Evolutionary conservation across 768 basidiomycete genomes (phyloP).

Genomic region (Boletus tomentosulus): DNA sequence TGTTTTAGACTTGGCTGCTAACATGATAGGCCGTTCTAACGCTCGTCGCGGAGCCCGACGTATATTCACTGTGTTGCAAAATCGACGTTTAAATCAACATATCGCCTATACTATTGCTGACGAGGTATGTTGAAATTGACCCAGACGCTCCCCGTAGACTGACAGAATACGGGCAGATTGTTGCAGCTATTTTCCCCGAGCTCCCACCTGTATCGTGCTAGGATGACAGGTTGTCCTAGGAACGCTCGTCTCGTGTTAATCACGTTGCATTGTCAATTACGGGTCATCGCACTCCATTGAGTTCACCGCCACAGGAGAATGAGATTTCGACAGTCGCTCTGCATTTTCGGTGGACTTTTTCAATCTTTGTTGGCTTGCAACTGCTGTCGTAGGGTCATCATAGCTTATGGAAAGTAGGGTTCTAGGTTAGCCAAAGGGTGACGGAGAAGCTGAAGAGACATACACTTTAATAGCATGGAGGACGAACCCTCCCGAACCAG

Average conservation of each 20-base stretch:
- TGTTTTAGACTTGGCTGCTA: constrained; percentile 79
- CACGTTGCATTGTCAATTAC: not conserved
- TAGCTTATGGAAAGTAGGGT: constrained; percentile 38
- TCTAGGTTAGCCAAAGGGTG: not conserved
- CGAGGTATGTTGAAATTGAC: constrained; percentile 53
- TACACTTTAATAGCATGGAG: constrained; percentile 87
- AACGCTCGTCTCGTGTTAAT: not conserved
- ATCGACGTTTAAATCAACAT: constrained; percentile 91
- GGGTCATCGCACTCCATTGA: constrained; percentile 1
- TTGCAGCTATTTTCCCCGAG: constrained; percentile 61
- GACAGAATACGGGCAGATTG: constrained; percentile 38
- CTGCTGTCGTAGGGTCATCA: constrained; percentile 60
- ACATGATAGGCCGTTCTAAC: constrained; percentile 97
- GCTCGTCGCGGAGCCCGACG: constrained; percentile 88
- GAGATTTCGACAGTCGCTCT: constrained; percentile 1
- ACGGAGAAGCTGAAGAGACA: constrained; percentile 10
- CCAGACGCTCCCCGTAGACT: not conserved
- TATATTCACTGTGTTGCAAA: constrained; percentile 92
- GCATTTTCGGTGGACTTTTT: constrained; percentile 20
- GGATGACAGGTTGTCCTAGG: not conserved
- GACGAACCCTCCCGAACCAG: constrained; percentile 85
- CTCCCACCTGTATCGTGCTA: constrained; percentile 14
- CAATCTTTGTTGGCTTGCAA: constrained; percentile 41
- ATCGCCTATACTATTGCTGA: constrained; percentile 85
- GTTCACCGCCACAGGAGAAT: constrained; percentile 18